Base-by-base conservation (phyloP, 768 basidiomycete species). In the Amanita muscaria region DNA sequence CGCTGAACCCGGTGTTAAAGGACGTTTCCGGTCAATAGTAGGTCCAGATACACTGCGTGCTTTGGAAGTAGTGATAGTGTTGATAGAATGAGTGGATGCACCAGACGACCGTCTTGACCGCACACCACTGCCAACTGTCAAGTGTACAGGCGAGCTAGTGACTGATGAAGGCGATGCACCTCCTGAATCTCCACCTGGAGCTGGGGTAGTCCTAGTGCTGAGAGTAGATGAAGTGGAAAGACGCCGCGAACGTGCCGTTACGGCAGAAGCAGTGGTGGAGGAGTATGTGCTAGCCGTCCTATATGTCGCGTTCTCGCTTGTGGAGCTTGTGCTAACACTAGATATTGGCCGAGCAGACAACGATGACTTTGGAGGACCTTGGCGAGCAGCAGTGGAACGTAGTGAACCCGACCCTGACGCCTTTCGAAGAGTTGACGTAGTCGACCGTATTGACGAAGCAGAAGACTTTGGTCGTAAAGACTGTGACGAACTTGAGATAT, bases 381-480 rank as follows among this genome's bases (percentile, higher is more conserved):
- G 44, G 10, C 37, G 23, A 10, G 32, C 35, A 11, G 35, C 23
- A 8, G 34, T 21, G n/a, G 44, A 22, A 36, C 44, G 36, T 15
- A 38, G 36, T 16, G 44, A 38, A 39, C 36, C 29, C 12, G 44
- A 16, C 6, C 44, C 47, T 2, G 52, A 49, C 23, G 55, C 49
- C 41, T 58, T 61, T 9, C 60, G 59, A 22, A 63, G 52, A 2
- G 63, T 64, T 16, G 63, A 64, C 3, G 58, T 51, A 6, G 56
- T 56, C 2, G 64, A 65, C 24, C 63, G 59, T 25, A 65, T 49
- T 6, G 69, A 69, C 1, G 63, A 51, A 1, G 64, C 56, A 21
- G 64, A 63, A 0, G 65, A 62, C 24, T 57, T 59, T 12, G 58
- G 61, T 7, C 59, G 51, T 8, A 45, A n/a, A 12, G 45, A 46